Conservation (phyloP, 768 basidiomycete species). For the Suillus lakei region DNA sequence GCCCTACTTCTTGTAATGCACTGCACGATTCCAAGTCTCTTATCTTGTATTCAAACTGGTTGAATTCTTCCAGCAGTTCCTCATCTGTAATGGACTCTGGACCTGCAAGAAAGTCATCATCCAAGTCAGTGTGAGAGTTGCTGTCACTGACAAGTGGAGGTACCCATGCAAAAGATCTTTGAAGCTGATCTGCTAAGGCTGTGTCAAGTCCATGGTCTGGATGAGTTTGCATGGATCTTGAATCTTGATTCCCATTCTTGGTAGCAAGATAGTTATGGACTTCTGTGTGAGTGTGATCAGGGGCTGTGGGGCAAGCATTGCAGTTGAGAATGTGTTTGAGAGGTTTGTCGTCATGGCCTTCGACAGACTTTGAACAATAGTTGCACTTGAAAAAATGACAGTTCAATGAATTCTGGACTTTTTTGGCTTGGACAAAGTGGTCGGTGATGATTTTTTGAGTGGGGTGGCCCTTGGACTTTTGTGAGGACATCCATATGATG, state of each 20-base stretch:
- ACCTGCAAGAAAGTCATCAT: no score
- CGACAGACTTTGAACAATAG: conserved; percentile 16
- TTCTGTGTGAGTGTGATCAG: neutral
- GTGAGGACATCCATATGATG: neutral
- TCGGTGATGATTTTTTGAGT: conserved; percentile 11
- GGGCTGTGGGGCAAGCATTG: neutral
- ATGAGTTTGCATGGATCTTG: no score
- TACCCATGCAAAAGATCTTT: no score
- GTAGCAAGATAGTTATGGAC: conserved; percentile 2
- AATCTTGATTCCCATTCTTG: neutral
- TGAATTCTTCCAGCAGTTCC: no score
- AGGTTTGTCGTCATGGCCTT: conserved; percentile 17
- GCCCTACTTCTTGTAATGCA: no score
- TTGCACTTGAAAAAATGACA: conserved; percentile 16
- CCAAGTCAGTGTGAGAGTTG: no score
- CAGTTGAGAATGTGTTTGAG: conserved; percentile 13
- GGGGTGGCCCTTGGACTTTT: neutral
- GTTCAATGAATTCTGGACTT: conserved; percentile 14
- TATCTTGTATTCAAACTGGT: no score
- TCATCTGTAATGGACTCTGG: no score
- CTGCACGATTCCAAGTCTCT: no score
- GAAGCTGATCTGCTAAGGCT: no score
- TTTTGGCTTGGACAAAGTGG: conserved; percentile 8
- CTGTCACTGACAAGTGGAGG: no score
- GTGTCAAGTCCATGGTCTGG: no score